Conservation (phyloP, 106 monocot species). For the Posidonia australis region DNA sequence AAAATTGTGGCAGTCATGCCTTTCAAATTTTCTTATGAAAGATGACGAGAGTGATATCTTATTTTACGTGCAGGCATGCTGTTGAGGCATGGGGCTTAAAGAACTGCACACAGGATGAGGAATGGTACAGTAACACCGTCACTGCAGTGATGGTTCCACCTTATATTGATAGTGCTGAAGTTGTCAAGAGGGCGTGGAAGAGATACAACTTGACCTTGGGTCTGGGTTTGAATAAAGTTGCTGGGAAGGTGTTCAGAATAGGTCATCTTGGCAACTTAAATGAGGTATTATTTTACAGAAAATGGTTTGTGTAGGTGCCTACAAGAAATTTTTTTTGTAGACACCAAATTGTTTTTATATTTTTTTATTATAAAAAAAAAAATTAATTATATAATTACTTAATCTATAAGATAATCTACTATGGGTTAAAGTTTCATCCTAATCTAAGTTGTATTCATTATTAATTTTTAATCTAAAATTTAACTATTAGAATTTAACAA, state of each 20-base stretch:
- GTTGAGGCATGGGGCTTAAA: conserved; percentile 90
- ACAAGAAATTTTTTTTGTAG: too few species aligned
- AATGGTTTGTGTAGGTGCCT: too few species aligned
- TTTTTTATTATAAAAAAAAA: too few species aligned
- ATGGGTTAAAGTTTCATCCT: too few species aligned
- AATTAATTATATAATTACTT: too few species aligned
- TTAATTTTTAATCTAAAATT: too few species aligned
- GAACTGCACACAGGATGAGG: conserved; percentile 87
- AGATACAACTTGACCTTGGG: conserved; percentile 92
- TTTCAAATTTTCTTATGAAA: neutral
- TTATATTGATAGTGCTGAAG: conserved; percentile 64
- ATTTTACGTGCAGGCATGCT: conserved; percentile 40
- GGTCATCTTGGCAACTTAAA: conserved; percentile 86
- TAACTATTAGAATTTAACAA: too few species aligned
- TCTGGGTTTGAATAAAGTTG: conserved; percentile 69
- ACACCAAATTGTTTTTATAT: too few species aligned
- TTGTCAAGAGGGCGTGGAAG: conserved; percentile 77
- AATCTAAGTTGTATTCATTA: too few species aligned
- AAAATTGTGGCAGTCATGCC: too few species aligned
- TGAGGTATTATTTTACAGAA: conserved; percentile 52
- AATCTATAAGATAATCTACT: too few species aligned
- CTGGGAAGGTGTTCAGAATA: conserved; percentile 90
- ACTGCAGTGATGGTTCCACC: conserved; percentile 79
- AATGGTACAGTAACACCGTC: conserved; percentile 83
- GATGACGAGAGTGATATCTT: neutral